phyloP scores from a whole-genome alignment of 169 alveolate species.

The Plasmodium inui region DNA sequence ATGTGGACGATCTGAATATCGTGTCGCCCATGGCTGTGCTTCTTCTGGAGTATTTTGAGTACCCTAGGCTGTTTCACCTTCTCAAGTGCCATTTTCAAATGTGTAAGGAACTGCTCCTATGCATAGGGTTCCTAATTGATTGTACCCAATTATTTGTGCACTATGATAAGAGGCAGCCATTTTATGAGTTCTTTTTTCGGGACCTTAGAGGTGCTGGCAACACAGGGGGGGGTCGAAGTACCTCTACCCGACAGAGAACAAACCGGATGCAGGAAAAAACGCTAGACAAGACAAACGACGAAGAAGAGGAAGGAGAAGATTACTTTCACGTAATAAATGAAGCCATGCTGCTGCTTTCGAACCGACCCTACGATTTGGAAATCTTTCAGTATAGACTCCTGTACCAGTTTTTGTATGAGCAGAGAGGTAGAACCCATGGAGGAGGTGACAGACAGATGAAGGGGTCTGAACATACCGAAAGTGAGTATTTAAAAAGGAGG shows the following conservation, averaged over 20 bases:
- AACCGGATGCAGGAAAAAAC: background rate
- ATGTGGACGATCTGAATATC: slow-evolving; percentile 19
- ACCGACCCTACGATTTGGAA: slow-evolving; percentile 59
- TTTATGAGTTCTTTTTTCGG: slow-evolving; percentile 36
- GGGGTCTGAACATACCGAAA: background rate
- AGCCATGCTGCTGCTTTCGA: slow-evolving; percentile 55
- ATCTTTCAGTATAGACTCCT: slow-evolving; percentile 28
- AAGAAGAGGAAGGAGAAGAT: background rate
- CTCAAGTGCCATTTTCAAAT: slow-evolving; percentile 57
- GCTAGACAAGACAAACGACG: background rate
- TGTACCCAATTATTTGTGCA: slow-evolving; percentile 12
- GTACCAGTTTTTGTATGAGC: slow-evolving; percentile 32
- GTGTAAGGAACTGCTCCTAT: slow-evolving; percentile 55
- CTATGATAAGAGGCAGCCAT: slow-evolving; percentile 41
- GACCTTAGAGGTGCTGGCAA: background rate
- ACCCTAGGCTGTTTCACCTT: slow-evolving; percentile 43
- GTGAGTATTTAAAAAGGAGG: background rate
- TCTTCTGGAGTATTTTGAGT: slow-evolving; percentile 54
- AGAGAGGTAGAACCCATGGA: background rate
- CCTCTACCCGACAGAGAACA: background rate
- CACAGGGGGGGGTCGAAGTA: background rate
- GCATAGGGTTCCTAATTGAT: slow-evolving; percentile 67
- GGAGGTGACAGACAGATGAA: background rate
- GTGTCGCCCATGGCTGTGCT: slow-evolving; percentile 49
- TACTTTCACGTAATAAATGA: slow-evolving; percentile 51